Evolutionary conservation across 1,284 basidiomycete genomes (phyloP).

Genomic region (Moesziomyces antarcticus): DNA sequence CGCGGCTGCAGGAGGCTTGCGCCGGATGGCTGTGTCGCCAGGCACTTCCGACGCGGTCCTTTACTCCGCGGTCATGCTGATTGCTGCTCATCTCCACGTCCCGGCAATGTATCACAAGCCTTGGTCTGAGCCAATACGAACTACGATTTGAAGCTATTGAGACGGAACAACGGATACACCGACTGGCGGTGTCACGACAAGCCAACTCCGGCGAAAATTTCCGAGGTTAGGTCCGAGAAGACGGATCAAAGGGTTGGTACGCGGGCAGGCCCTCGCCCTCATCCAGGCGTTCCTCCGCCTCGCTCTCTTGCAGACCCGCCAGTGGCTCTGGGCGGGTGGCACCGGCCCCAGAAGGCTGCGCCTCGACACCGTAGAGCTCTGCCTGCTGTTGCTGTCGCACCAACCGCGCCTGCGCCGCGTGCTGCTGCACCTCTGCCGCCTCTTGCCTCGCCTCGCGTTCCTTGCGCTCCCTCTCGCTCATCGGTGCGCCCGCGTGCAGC

Average conservation of each 20-base stretch:
- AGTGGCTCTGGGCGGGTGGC: slow-evolving; percentile 12
- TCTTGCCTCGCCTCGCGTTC: slow-evolving; percentile 36
- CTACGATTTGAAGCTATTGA: no score
- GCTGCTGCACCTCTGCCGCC: slow-evolving; percentile 38
- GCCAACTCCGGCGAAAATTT: background rate
- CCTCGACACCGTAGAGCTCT: slow-evolving; percentile 25
- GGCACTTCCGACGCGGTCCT: no score
- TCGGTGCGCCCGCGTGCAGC: slow-evolving; percentile 1
- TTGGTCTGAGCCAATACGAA: no score
- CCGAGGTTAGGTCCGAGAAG: slow-evolving; percentile 7
- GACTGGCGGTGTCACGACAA: no score
- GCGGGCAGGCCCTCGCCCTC: slow-evolving; percentile 40
- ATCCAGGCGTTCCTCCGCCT: slow-evolving; percentile 20
- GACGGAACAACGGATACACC: no score
- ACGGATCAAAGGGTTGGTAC: slow-evolving; percentile 32
- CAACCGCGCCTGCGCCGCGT: slow-evolving; percentile 29
- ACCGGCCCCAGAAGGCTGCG: slow-evolving; percentile 12
- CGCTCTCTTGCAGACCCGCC: slow-evolving; percentile 32
- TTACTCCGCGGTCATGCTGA: no score
- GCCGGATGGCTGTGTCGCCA: no score
- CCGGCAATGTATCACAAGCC: no score
- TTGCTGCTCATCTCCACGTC: no score
- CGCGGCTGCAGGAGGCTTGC: no score
- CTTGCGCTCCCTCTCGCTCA: slow-evolving; percentile 35
- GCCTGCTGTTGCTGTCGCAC: slow-evolving; percentile 35